These are phyloP conservation scores for Russula olivacea DNA, from an alignment of 768 basidiomycete genomes.

Conservation along the genomic window DNA sequence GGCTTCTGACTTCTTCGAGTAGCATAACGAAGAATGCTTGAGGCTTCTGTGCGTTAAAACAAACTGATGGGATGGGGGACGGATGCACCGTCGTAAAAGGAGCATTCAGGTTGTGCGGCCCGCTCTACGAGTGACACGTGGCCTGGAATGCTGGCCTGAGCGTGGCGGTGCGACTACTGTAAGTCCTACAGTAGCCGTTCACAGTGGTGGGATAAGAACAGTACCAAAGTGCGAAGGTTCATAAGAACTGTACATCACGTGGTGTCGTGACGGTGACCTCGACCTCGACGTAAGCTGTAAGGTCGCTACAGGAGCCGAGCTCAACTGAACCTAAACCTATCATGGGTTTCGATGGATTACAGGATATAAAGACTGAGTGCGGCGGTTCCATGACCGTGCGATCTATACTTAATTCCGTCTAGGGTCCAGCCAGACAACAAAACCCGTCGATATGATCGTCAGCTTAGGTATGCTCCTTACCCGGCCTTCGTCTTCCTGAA, in stretches of 20 bases:
- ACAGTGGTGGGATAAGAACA: too few species aligned
- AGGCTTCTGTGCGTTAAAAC: background rate
- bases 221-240: too few species aligned
- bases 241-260: too few species aligned
- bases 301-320: background rate
- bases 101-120: constrained; percentile 7
- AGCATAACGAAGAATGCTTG: background rate
- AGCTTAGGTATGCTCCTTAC: constrained; percentile 63
- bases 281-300: too few species aligned
- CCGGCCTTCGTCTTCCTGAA: background rate
- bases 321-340: background rate
- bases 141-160: too few species aligned
- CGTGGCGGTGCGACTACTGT: too few species aligned
- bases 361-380: constrained; percentile 43
- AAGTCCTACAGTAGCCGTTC: too few species aligned
- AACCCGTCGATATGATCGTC: constrained; percentile 89
- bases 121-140: background rate
- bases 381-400: constrained; percentile 9
- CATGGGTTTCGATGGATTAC: constrained; percentile 34
- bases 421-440: constrained; percentile 77
- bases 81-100: constrained; percentile 12
- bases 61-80: background rate
- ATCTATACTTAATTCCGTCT: constrained; percentile 16
- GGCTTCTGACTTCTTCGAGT: constrained; percentile 16
- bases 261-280: too few species aligned